Evolutionary conservation across 805 yeast genomes (phyloP).

Genomic region (Blastobotrys peoriensis): DNA sequence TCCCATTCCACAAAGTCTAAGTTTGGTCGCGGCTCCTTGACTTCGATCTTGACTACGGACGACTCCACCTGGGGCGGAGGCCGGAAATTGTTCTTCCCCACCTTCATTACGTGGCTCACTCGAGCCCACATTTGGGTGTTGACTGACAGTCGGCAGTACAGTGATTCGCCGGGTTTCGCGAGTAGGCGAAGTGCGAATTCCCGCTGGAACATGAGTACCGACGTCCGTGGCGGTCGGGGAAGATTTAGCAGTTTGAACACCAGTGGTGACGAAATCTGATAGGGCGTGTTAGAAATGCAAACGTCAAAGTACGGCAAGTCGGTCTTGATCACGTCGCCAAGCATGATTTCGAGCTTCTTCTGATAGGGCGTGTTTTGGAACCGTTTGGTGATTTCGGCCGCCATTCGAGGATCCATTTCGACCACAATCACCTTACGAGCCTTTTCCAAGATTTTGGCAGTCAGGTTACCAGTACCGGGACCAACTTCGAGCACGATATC

Average conservation of each 20-base stretch:
- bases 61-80: constrained; percentile 99
- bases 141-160: constrained; percentile 89
- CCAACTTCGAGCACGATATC: constrained; percentile 95
- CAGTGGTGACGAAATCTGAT: constrained; percentile 93
- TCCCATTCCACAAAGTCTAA: constrained; percentile 96
- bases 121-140: constrained; percentile 99
- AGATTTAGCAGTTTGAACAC: constrained; percentile 87
- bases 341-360: constrained; percentile 80
- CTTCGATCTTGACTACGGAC: constrained; percentile 88
- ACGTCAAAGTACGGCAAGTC: constrained; percentile 93
- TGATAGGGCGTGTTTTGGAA: constrained; percentile 95
- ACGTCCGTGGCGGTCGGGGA: constrained; percentile 91
- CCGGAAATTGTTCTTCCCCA: constrained; percentile 90
- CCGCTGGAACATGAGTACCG: constrained; percentile 95
- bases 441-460: constrained; percentile 85
- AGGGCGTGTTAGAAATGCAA: constrained; percentile 95
- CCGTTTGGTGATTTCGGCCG: constrained; percentile 94
- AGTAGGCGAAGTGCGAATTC: constrained; percentile 90
- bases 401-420: constrained; percentile 99
- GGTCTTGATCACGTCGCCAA: constrained; percentile 95
- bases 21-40: constrained; percentile 89
- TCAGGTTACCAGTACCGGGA: constrained; percentile 98
- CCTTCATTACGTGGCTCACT: constrained; percentile 97
- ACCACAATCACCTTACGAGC: constrained; percentile 93
- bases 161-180: constrained; percentile 93